Evolutionary conservation across 2,329 filamentous ascomycete genomes (phyloP), one percentile per base, ranked within the genome.

Genomic region (Thielaviopsis cerberus): DNA sequence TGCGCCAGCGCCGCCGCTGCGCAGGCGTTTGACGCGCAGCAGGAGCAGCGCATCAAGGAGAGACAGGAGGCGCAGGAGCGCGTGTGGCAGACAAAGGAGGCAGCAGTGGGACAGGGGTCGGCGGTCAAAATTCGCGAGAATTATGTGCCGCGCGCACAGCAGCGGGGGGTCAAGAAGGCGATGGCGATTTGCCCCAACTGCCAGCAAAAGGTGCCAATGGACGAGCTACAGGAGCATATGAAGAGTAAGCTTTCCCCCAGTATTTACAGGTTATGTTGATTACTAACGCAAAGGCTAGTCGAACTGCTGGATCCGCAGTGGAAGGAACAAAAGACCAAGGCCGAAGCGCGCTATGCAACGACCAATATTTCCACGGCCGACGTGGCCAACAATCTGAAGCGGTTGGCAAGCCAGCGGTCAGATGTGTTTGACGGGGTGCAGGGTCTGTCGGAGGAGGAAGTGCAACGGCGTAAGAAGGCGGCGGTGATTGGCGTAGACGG

Each of bases 241-340:
- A 82, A 87, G 70, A 95, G 82, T 85, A 73, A 71, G 77, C 67
- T 48, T 55, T 37, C n/a, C n/a, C n/a, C n/a, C n/a, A n/a, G n/a
- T n/a, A n/a, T n/a, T n/a, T n/a, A n/a, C n/a, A n/a, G n/a, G n/a
- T n/a, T n/a, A n/a, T n/a, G n/a, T n/a, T 23, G 13, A 41, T 59
- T 61, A 62, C 70, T 77, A 69, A 75, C 64, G n/a, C n/a, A n/a
- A 1, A 22, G 17, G 20, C 22, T 50, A 85, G 86, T 97, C 67
- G 91, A 97, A 71, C 78, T 96, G 53, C 79, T 96, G 60, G 91
- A 97, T 68, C 91, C 91, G 0, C 81, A 86, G 60, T 97, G 91
- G 90, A 94, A 94, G 69, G 90, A 96, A 68, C 90, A 97, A 69
- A 88, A 89, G 64, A 86, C 87, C 59, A 94, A 94, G 69, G 82